phyloP scores from a whole-genome alignment of 1,284 basidiomycete genomes.

The Grifola frondosa region DNA sequence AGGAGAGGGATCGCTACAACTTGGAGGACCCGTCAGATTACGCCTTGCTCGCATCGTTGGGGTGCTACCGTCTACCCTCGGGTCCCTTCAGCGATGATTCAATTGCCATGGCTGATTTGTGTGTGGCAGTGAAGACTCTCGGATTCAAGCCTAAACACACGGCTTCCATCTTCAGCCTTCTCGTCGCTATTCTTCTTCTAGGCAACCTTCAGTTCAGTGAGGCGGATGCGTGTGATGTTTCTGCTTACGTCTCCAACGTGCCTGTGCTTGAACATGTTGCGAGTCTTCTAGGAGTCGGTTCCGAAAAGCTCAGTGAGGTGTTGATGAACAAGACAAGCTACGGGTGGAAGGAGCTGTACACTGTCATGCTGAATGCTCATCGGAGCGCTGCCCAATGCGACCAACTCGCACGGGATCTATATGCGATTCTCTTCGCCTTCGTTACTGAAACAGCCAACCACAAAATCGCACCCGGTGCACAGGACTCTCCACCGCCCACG shows the following conservation, averaged over 20 bases:
- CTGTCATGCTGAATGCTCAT: slow-evolving; percentile 73
- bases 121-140: slow-evolving; percentile 76
- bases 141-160: slow-evolving; percentile 89
- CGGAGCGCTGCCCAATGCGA: slow-evolving; percentile 76
- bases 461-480: slow-evolving; percentile 58
- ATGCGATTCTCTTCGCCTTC: slow-evolving; percentile 88
- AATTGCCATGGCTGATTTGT: slow-evolving; percentile 79
- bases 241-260: slow-evolving; percentile 63
- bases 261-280: slow-evolving; percentile 70
- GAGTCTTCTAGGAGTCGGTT: slow-evolving; percentile 67
- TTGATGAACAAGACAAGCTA: slow-evolving; percentile 86
- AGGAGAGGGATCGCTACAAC: slow-evolving; percentile 72
- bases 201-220: slow-evolving; percentile 81
- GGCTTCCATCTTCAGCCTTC: slow-evolving; percentile 74
- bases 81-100: slow-evolving; percentile 85
- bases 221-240: slow-evolving; percentile 64
- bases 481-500: slow-evolving; percentile 50
- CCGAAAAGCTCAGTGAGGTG: slow-evolving; percentile 73
- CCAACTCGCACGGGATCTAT: slow-evolving; percentile 77
- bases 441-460: slow-evolving; percentile 89
- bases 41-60: slow-evolving; percentile 75
- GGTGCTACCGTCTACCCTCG: slow-evolving; percentile 79
- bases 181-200: slow-evolving; percentile 79
- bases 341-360: slow-evolving; percentile 83
- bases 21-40: slow-evolving; percentile 85